Evolutionary conservation across 2,329 filamentous ascomycete species (phyloP).

Genomic region (Tolypocladium album): DNA sequence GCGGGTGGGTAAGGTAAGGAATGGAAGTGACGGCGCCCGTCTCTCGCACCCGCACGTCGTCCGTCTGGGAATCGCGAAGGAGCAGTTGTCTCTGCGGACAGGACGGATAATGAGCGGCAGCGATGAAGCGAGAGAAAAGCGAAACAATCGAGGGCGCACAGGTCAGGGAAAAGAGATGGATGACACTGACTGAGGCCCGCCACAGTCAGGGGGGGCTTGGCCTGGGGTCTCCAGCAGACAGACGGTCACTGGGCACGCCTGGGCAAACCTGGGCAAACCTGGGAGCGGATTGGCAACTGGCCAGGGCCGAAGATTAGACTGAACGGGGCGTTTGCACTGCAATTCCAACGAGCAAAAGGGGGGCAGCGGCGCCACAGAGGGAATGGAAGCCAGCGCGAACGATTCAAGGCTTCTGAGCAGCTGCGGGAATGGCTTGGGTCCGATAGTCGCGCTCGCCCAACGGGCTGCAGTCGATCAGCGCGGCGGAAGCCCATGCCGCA

Average conservation of each 20-base stretch:
- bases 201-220: background rate
- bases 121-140: background rate
- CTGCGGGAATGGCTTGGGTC: background rate
- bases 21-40: background rate
- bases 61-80: background rate
- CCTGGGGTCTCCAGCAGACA: background rate
- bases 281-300: background rate
- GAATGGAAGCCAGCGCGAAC: background rate
- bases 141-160: background rate
- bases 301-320: background rate
- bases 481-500: background rate
- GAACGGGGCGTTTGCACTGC: background rate
- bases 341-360: background rate
- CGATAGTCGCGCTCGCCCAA: background rate
- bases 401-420: background rate
- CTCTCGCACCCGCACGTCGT: background rate
- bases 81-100: background rate
- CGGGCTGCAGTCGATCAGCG: background rate
- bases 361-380: no score
- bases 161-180: background rate
- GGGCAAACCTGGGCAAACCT: background rate
- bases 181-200: background rate
- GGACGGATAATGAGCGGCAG: background rate
- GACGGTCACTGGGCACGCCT: background rate
- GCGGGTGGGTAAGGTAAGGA: background rate